Base-by-base conservation (phyloP, 768 basidiomycete species). In the Boletellus emodensis region DNA sequence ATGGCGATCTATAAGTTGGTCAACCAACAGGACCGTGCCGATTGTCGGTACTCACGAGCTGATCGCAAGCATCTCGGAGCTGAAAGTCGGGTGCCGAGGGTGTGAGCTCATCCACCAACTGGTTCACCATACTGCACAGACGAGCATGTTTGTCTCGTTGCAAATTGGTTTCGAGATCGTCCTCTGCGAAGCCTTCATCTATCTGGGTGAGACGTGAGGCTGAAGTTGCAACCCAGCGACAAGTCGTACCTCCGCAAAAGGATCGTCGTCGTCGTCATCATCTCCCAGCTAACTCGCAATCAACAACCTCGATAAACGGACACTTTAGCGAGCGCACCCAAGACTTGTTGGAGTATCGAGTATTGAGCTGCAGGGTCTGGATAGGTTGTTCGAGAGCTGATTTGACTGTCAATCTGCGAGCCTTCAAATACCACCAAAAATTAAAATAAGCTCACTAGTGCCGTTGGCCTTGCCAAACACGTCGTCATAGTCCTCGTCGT, bases 401-500 rank as follows among this genome's bases (percentile, higher is more conserved):
- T 79, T 55, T 30, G 54, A 45, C 34, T 35, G 17, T 54, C 32
- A 49, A 40, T 38, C 43, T 18, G 12, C 15, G 26, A n/a, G n/a
- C 10, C 26, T 4, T 28, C 52, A 28, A 51, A 33, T 26, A 46
- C 42, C 35, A 24, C 28, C 50, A 14, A 9, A 22, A 43, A n/a
- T 45, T 33, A 12, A 49, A 54, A 22, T 14, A 1, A n/a, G 73
- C 86, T 67, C 54, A 88, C 89, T 73, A 11, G 78, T 75, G 22
- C 81, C 80, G 54, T 79, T 86, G 17, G 75, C 76, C 67, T 89
- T 90, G 52, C 82, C 92, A 67, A 98, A 95, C 10, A 97, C 84
- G 65, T 96, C 95, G 41, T 95, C 92, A 61, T 96, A 98, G 63
- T 97, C 92, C 61, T 97, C 85, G 4, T 82, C 89, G 24, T 96